phyloP scores from a whole-genome alignment of 1,284 basidiomycete genomes.

The Agaricales sp. region DNA sequence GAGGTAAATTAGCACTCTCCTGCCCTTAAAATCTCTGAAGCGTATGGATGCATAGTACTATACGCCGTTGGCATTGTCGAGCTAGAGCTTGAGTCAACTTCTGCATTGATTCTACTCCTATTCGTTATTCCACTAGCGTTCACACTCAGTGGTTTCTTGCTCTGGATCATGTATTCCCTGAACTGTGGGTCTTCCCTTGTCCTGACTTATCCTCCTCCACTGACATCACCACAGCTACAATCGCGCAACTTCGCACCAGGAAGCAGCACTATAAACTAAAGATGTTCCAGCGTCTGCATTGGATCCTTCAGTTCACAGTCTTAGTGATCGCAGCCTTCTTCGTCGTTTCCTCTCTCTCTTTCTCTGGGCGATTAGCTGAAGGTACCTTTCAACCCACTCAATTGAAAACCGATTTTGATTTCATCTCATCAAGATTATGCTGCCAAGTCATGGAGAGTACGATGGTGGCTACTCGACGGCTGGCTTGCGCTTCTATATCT shows the following conservation, averaged over 20 bases:
- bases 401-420: background rate
- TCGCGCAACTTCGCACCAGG: constrained; percentile 70
- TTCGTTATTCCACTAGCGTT: constrained; percentile 92
- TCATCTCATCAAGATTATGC: constrained; percentile 61
- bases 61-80: constrained; percentile 91
- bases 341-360: constrained; percentile 83
- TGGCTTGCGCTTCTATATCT: constrained; percentile 86
- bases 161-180: constrained; percentile 91
- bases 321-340: constrained; percentile 85
- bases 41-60: constrained; percentile 59
- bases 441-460: constrained; percentile 84
- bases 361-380: constrained; percentile 85
- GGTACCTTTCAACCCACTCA: constrained; percentile 31
- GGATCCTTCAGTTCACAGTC: constrained; percentile 81
- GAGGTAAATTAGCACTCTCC: constrained; percentile 44
- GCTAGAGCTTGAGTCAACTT: constrained; percentile 83
- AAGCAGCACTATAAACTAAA: constrained; percentile 83
- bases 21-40: background rate
- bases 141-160: constrained; percentile 87
- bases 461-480: constrained; percentile 98
- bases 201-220: background rate
- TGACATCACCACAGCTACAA: constrained; percentile 50
- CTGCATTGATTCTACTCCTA: constrained; percentile 66
- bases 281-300: constrained; percentile 82
- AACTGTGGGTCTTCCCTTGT: constrained; percentile 43